Base-by-base conservation (phyloP, 192 early-diverging fungal species). In the Dimargaris verticillata region DNA sequence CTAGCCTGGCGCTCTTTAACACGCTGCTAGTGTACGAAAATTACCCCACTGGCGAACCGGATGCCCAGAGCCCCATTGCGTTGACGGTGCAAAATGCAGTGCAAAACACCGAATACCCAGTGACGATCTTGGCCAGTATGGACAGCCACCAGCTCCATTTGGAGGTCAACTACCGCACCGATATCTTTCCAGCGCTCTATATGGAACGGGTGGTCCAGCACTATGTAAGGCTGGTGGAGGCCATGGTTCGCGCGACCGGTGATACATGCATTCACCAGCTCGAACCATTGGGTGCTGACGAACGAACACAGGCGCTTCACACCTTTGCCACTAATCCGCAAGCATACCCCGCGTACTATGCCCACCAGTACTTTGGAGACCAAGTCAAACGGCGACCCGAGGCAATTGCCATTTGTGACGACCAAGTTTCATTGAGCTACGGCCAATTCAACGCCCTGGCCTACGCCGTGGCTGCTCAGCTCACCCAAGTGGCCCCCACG, bases 11-110 rank as follows among this genome's bases (percentile, higher is more conserved):
- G 43, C 38, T 59, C 7, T 59, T 59, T 43, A 59, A 59, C 57
- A 59, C 57, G 6, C 17, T 33, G 26, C 17, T 59, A 2, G 57
- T 59, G 0, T 59, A 59, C 57, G 57, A 59, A 43, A 59, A 59
- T 38, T 59, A 59, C 57, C 57, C 57, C 28, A 43, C 42, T 11
- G 57, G n/a, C 20, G 43, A 41, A 11, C n/a, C 57, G 18, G 4
- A 41, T 5, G 13, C n/a, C 6, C 14, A 41, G 11, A 11, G 17
- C 10, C 41, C 49, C 49, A 51, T 51, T 51, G 20, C 49, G 14
- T 11, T 51, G 49, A 26, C 20, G 26, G 49, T 10, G 9, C 22
- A 51, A 11, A 25, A 51, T 3, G 49, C 22, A 18, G 49, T 51
- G 18, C 22, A 51, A 51, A 20, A 51, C 49, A 51, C 49, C 49